phyloP scores from a whole-genome alignment of 148 eudicot species.

The Salicornia ramosissima region DNA sequence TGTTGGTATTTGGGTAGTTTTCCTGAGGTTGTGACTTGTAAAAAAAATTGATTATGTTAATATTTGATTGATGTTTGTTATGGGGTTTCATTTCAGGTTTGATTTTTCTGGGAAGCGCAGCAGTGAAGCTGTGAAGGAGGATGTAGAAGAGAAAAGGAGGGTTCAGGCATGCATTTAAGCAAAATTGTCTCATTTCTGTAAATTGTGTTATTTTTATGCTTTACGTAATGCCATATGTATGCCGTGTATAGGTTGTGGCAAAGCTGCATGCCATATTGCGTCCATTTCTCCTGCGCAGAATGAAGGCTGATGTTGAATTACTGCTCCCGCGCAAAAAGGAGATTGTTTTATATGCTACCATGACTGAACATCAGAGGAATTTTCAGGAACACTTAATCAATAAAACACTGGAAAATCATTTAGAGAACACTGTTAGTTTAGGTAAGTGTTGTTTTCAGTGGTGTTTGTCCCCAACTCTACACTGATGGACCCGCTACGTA shows the following conservation, averaged over 20 bases:
- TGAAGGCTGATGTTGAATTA: constrained; percentile 85
- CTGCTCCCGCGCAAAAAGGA: constrained; percentile 91
- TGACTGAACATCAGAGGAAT: constrained; percentile 82
- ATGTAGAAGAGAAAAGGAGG: constrained; percentile 72
- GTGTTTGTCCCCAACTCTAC: neutral
- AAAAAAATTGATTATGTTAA: neutral
- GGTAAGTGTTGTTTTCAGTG: constrained; percentile 33
- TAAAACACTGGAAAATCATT: constrained; percentile 53
- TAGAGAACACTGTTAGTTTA: constrained; percentile 37
- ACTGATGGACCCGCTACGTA: neutral
- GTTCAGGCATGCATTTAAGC: constrained; percentile 45
- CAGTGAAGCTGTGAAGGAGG: constrained; percentile 63
- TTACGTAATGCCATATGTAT: neutral
- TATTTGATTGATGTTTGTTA: constrained; percentile 3
- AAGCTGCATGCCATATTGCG: constrained; percentile 93
- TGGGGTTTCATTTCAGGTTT: constrained; percentile 45
- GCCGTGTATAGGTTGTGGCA: constrained; percentile 62
- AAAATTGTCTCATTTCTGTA: neutral
- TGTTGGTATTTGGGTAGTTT: too few species aligned
- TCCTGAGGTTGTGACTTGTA: too few species aligned
- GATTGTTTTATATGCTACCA: constrained; percentile 78
- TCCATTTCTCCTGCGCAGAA: constrained; percentile 88
- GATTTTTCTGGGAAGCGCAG: constrained; percentile 74
- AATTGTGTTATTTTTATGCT: neutral
- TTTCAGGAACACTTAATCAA: constrained; percentile 82